Evolutionary conservation across 495 filamentous ascomycete genomes (phyloP), one percentile per base, ranked within the genome.

Genomic region (Cryomyces minteri): DNA sequence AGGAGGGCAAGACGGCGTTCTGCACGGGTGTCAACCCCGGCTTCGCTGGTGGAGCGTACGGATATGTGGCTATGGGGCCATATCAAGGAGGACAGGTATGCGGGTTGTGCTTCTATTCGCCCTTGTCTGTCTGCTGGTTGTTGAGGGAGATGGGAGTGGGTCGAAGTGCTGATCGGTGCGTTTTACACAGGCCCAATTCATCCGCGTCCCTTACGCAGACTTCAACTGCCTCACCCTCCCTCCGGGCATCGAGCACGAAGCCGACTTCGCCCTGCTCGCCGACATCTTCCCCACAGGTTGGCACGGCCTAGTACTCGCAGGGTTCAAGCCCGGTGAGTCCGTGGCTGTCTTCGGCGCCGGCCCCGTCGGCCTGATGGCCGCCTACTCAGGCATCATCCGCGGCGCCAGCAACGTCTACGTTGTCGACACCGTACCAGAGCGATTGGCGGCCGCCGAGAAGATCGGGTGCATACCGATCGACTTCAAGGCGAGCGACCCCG

Each of bases 271-370:
- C 3, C 41, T 61, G n/a, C 41, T 61, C 38, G 52, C 54, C 42
- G 72, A 78, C 49, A 74, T 78, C 44, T 78, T 76, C 53, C 69
- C 73, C 2, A 77, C 73, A 2, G 74, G 71, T 32, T 78, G 74
- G 73, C 70, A 74, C 45, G 72, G 69, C 11, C 51, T 78, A 34
- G 62, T 62, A 10, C 66, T 74, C 36, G 66, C 67, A 7, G 68
- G 70, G 12, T 77, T 77, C 59, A 40, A 62, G 41, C 55, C 71
- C 5, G 71, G 74, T 8, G 73, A 79, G 41, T 66, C 54, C 28
- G 65, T 76, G 30, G 73, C 70, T 0, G 65, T 76, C 5, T 67
- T 67, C 45, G 65, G 65, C 5, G 60, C 61, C 32, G 54, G 43
- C 2, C 73, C 72, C 0, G 70, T 77, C 2, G 73, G 73, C 0